These are phyloP conservation scores for Prillingera fragicola DNA, from an alignment of 1,284 basidiomycete species.

Conservation along the genomic window DNA sequence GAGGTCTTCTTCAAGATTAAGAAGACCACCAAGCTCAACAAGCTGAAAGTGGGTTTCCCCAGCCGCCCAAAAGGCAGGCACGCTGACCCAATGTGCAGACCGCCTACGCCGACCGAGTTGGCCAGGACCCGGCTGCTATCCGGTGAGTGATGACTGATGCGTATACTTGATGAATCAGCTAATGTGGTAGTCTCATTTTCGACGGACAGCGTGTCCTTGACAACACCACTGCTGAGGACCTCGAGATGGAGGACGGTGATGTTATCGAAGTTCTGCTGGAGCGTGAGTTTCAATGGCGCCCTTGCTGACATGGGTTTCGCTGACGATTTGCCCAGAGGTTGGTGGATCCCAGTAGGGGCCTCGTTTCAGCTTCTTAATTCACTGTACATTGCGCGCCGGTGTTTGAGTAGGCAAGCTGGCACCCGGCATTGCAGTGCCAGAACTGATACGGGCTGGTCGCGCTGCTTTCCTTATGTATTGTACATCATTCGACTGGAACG, in stretches of 20 bases:
- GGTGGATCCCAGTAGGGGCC: neutral
- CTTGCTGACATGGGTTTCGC: neutral
- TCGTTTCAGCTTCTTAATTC: no score
- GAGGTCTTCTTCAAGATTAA: conserved; percentile 99
- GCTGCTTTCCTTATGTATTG: no score
- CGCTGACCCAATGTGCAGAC: conserved; percentile 53
- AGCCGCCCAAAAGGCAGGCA: no score
- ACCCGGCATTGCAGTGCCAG: no score
- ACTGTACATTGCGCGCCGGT: no score
- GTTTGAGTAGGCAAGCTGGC: no score
- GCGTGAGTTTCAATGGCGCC: conserved; percentile 60
- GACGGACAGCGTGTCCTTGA: conserved; percentile 76
- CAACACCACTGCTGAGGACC: conserved; percentile 71
- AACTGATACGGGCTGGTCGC: no score
- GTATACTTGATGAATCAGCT: neutral
- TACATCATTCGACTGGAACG: no score
- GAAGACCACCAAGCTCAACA: conserved; percentile 84
- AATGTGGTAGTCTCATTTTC: conserved; percentile 65
- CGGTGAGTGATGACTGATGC: conserved; percentile 57
- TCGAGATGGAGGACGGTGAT: conserved; percentile 79
- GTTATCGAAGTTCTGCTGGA: conserved; percentile 89
- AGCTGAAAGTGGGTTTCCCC: conserved; percentile 54
- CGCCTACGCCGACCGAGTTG: conserved; percentile 89
- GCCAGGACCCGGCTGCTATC: conserved; percentile 78
- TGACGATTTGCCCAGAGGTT: neutral